Base-by-base conservation (phyloP, 305 asterid genomes). In the Ilex paraguariensis region DNA sequence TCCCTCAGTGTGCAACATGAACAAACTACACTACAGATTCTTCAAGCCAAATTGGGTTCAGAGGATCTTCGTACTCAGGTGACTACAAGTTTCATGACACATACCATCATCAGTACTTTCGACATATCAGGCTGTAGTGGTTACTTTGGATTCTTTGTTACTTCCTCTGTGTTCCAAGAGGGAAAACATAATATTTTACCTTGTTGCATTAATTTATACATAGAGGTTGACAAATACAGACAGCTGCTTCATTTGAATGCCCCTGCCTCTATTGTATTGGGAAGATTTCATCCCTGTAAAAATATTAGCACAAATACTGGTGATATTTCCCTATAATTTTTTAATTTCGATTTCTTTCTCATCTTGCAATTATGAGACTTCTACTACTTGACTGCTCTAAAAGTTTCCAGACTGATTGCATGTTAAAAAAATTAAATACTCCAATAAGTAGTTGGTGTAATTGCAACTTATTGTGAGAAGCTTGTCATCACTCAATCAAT, bases 1-100 rank as follows among this genome's bases (percentile, higher is more conserved):
- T 81, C 99, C 21, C 87, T 95, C 73, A 95, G 99, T 55, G 96
- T 95, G 77, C 98, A 88, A 76, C 99, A 95, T 61, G 99, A 95
- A 70, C 97, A 91, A 77, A 95, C 99, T 61, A 91, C 98, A 13
- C 82, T 95, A 51, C 94, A 83, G 76, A 95, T 95, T 82, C 98
- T 95, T 73, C 97, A 81, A 81, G 86, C 88, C 75, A 95, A 95
- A 83, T 79, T 95, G 61, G 99, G 99, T 72, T 78, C 86, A 69
- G 97, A 91, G 66, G 99, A 95, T 85, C 95, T 95, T 48, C 99
- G 99, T 62, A 91, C 99, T 61, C 99, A 95, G 99, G 99, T 95
- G 61, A 52, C 11, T 16, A 52, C 31, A 52, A 49, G 28, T 11
- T 1, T n/a, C 11, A 11, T 49, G 11, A 49, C 14, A 4, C 11